Base-by-base conservation (phyloP, 768 basidiomycete species). In the Naganishia antarctica region DNA sequence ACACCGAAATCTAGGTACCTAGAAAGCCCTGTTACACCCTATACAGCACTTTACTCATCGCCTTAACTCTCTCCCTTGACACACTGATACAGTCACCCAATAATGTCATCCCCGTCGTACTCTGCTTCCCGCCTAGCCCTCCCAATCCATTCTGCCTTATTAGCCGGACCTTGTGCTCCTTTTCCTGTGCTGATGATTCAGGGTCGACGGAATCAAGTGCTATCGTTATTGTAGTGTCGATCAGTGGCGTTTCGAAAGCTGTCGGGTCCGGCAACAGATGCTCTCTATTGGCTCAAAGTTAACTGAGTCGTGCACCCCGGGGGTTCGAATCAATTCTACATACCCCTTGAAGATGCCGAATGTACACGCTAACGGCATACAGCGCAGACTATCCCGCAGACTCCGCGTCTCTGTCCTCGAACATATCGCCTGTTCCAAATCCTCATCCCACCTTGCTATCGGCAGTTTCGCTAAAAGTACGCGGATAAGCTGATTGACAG, bases 301-400 rank as follows among this genome's bases (percentile, higher is more conserved):
- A n/a, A n/a, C n/a, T n/a, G n/a, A n/a, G n/a, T n/a, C n/a, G n/a
- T n/a, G n/a, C n/a, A n/a, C n/a, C n/a, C n/a, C n/a, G n/a, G n/a
- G n/a, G n/a, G n/a, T n/a, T n/a, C n/a, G n/a, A n/a, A n/a, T n/a
- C 21, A 13, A 18, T 25, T 47, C 49, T 60, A 81, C 87, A 62
- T 68, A 90, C 89, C 83, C 83, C 70, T 90, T 84, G 76, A 90
- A 90, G n/a, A 90, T 80, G 0, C 90, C 91, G 74, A 91, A 92
- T 0, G 77, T 3, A 84, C 85, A 78, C 80, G 81, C 34, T 81
- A 81, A 21, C 81, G 74, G 75, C 41, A 70, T 70, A 23, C 71
- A 59, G 0, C 72, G 68, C 9, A 78, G 45, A 8, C 58, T 51
- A 23, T 59, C 63, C 9, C 18, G 44, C 13, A 78, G 59, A 3